phyloP scores from a whole-genome alignment of 1,284 basidiomycete genomes.

The Sanguinoderma infundibulare region DNA sequence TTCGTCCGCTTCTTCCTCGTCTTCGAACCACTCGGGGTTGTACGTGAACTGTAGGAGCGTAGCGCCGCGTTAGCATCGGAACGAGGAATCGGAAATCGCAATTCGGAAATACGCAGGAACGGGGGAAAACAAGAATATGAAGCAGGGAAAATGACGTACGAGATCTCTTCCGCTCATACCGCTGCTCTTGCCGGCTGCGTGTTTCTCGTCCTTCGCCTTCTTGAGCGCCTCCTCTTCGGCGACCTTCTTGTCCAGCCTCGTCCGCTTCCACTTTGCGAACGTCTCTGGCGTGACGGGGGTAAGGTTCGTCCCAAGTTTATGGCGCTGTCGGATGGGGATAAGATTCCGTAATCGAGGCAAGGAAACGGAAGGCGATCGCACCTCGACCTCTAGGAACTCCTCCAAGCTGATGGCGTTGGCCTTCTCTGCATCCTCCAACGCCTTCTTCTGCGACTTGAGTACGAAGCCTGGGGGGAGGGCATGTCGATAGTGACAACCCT shows the following conservation, averaged over 20 bases:
- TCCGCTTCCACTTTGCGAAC: slow-evolving; percentile 96
- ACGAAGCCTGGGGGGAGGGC: slow-evolving; percentile 96
- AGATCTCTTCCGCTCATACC: slow-evolving; percentile 98
- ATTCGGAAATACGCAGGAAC: background rate
- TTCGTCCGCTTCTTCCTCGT: slow-evolving; percentile 79
- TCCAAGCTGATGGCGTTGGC: slow-evolving; percentile 92
- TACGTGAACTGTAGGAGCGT: slow-evolving; percentile 76
- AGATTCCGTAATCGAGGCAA: background rate
- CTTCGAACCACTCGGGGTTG: slow-evolving; percentile 95
- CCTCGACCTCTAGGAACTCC: slow-evolving; percentile 98
- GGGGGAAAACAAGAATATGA: slow-evolving; percentile 10
- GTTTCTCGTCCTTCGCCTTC: slow-evolving; percentile 87
- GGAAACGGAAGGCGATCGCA: slow-evolving; percentile 33
- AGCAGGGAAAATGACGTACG: slow-evolving; percentile 49
- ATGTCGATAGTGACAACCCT: slow-evolving; percentile 94
- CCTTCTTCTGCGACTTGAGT: slow-evolving; percentile 90
- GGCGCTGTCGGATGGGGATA: slow-evolving; percentile 62
- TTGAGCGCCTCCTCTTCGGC: slow-evolving; percentile 82
- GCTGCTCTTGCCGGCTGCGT: slow-evolving; percentile 87
- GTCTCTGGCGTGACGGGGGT: slow-evolving; percentile 96
- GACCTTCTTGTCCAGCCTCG: slow-evolving; percentile 88
- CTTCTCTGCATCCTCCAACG: slow-evolving; percentile 84
- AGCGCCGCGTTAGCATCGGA: background rate
- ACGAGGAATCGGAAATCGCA: background rate
- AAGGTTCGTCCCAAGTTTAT: slow-evolving; percentile 90